These are phyloP conservation scores for Tylopilus felleus DNA, from an alignment of 768 basidiomycete species.

Conservation along the genomic window DNA sequence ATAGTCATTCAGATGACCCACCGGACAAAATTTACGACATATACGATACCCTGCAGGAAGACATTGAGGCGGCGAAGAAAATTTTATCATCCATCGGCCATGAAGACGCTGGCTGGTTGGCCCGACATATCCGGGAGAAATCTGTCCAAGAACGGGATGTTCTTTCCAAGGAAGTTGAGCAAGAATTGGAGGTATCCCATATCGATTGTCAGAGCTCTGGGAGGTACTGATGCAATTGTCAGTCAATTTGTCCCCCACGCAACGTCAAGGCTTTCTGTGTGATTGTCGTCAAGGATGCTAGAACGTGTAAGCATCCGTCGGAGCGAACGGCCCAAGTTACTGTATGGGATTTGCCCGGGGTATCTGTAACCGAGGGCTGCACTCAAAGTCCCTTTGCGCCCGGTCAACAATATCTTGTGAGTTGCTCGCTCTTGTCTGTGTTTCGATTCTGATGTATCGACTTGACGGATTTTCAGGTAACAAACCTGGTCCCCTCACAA, in stretches of 20 bases:
- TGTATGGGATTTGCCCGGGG: constrained; percentile 70
- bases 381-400: constrained; percentile 48
- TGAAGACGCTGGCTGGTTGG: constrained; percentile 62
- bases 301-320: constrained; percentile 47
- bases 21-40: constrained; percentile 52
- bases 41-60: constrained; percentile 61
- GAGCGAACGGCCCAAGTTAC: constrained; percentile 72
- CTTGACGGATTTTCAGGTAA: constrained; percentile 32
- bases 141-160: constrained; percentile 48
- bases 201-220: not conserved
- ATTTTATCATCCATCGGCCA: constrained; percentile 41
- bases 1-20: constrained; percentile 18
- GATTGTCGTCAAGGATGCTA: constrained; percentile 61
- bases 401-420: constrained; percentile 68
- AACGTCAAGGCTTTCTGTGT: constrained; percentile 76
- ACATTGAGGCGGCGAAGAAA: constrained; percentile 41
- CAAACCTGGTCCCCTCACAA: constrained; percentile 70
- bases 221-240: constrained; percentile 8
- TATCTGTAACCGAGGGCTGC: constrained; percentile 51
- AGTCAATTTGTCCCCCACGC: constrained; percentile 67
- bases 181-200: constrained; percentile 63
- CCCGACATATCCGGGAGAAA: constrained; percentile 47
- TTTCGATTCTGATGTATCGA: not conserved
- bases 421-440: constrained; percentile 18
- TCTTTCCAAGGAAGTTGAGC: constrained; percentile 59